phyloP scores from a whole-genome alignment of 176 grass and related monocot genomes.

The Eleusine coracana region DNA sequence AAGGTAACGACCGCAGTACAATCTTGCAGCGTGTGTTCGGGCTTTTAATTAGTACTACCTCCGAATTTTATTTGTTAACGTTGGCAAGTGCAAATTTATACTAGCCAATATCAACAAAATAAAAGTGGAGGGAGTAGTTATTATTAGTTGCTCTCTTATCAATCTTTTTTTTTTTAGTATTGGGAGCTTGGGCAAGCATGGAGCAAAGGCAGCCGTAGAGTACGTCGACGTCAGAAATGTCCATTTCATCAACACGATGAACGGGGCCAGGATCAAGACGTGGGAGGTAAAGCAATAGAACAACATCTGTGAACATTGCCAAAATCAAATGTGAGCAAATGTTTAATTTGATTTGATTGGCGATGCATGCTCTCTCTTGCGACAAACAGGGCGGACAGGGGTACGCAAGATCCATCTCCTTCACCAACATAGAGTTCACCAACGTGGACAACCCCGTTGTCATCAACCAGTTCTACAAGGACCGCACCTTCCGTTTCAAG shows the following conservation, averaged over 20 bases:
- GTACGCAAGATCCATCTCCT: conserved; percentile 40
- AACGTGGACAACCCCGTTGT: conserved; percentile 41
- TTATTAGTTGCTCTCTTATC: too few relatives aligned
- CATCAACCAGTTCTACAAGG: conserved; percentile 54
- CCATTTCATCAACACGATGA: conserved; percentile 31
- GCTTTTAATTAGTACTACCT: background rate
- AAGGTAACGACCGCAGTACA: conserved; percentile 41
- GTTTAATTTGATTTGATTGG: background rate
- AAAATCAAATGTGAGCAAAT: background rate
- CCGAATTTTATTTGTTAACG: too few relatives aligned
- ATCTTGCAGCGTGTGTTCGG: background rate
- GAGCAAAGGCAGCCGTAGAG: conserved; percentile 32
- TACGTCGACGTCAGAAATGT: conserved; percentile 53
- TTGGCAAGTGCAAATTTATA: too few relatives aligned
- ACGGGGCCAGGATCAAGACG: conserved; percentile 68
- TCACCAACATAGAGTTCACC: conserved; percentile 40
- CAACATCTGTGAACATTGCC: background rate
- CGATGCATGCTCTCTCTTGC: background rate
- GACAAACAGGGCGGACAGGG: conserved; percentile 27
- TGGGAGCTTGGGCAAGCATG: conserved; percentile 49
- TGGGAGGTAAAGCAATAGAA: conserved; percentile 42
- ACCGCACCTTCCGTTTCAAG: too few relatives aligned
- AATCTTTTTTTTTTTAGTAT: conserved; percentile 28
- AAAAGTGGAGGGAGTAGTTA: too few relatives aligned
- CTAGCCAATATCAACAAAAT: too few relatives aligned